A percentile compares a stretch with the other conserved stretches of the same genome.
These are phyloP conservation scores for Malus asiatica DNA, from an alignment of 306 rosid genomes.

Conservation along the genomic window DNA sequence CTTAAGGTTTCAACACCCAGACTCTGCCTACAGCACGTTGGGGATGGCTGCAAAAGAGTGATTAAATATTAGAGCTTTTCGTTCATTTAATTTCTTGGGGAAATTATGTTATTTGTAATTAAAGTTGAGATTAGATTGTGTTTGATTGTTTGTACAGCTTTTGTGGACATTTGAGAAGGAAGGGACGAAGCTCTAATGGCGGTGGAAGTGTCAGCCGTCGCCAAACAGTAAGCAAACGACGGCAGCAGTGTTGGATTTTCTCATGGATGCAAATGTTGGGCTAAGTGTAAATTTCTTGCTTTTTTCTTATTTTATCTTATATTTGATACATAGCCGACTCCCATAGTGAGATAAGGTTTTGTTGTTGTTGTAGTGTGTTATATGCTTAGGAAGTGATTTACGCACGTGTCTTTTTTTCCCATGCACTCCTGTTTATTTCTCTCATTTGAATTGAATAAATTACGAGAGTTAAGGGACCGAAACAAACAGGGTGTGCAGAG, in stretches of 20 bases:
- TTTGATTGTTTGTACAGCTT: slow-evolving; percentile 33
- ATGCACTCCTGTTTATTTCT: no score
- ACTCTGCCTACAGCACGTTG: slow-evolving; percentile 58
- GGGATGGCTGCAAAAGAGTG: slow-evolving; percentile 58
- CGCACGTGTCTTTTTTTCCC: no score
- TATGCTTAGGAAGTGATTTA: no score
- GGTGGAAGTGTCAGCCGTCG: slow-evolving; percentile 78
- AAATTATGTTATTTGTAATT: neutral
- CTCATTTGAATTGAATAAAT: no score
- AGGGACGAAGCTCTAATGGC: slow-evolving; percentile 75
- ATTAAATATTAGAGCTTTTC: neutral
- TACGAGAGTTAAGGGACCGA: no score
- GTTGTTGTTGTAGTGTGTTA: no score
- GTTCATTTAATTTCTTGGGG: neutral
- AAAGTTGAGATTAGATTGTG: neutral
- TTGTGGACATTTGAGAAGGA: slow-evolving; percentile 87
- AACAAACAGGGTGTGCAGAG: no score
- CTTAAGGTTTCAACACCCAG: slow-evolving; percentile 69
- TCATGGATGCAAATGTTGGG: slow-evolving; percentile 71
- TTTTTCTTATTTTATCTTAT: neutral
- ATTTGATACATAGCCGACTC: neutral
- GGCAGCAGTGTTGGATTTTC: slow-evolving; percentile 64
- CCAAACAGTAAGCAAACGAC: slow-evolving; percentile 54
- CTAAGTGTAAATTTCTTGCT: slow-evolving; percentile 39
- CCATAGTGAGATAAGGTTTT: no score